Percentiles rank a stretch among this genome's conserved stretches.
Conservation (phyloP, 495 filamentous ascomycete species). For the Aspergillus funiculosus region DNA sequence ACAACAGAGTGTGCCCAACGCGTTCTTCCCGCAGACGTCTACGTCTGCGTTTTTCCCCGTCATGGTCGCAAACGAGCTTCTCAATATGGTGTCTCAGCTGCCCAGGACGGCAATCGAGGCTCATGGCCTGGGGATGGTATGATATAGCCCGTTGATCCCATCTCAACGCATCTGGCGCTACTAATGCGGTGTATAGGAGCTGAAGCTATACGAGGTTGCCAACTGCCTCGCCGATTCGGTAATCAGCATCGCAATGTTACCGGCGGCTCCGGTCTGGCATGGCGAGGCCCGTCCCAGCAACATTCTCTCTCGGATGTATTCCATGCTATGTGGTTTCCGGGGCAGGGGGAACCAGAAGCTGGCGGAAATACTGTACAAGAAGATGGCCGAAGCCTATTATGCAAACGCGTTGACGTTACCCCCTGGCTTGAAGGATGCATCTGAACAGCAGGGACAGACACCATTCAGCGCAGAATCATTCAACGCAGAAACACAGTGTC, state of each 20-base stretch:
- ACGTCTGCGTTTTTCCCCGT: constrained; percentile 31
- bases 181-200: constrained; percentile 27
- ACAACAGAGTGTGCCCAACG: constrained; percentile 10
- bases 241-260: constrained; percentile 18
- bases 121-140: constrained; percentile 33
- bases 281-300: constrained; percentile 22
- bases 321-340: constrained; percentile 27
- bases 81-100: constrained; percentile 35
- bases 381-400: constrained; percentile 22
- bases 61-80: constrained; percentile 37
- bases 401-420: constrained; percentile 1
- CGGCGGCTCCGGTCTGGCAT: constrained; percentile 8
- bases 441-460: background rate
- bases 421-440: background rate
- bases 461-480: too few relatives aligned
- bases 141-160: constrained; percentile 1
- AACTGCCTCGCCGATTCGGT: constrained; percentile 42
- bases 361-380: constrained; percentile 23
- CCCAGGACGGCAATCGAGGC: constrained; percentile 33
- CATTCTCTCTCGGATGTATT: constrained; percentile 29
- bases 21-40: background rate
- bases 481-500: background rate
- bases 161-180: background rate
- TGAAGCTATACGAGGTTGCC: constrained; percentile 45
- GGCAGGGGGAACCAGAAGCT: constrained; percentile 32